phyloP scores from a whole-genome alignment of 495 filamentous ascomycete species.

The Penicillium samsonianum region DNA sequence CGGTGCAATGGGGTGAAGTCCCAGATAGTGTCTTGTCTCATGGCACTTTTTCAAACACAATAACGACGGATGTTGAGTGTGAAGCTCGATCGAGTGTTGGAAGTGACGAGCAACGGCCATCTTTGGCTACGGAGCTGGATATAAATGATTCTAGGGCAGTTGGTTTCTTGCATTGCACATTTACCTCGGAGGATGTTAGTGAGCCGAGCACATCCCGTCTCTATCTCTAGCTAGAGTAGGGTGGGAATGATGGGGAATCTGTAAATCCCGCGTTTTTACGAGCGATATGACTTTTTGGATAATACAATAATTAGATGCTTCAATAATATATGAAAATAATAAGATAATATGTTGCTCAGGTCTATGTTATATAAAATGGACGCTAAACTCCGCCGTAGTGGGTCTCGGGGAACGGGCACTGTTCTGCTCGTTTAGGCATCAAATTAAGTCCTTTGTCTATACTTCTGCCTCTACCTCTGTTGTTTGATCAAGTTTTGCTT shows the following conservation, averaged over 20 bases:
- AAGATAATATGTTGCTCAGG: not conserved
- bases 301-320: not conserved
- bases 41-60: not conserved
- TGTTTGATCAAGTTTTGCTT: not conserved
- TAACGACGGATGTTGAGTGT: not conserved
- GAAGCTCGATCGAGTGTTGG: not conserved
- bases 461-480: not conserved
- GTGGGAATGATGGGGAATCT: not conserved
- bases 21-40: not conserved
- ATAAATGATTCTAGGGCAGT: not conserved
- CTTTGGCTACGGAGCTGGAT: not conserved
- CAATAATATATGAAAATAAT: not conserved
- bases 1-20: not conserved
- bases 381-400: not conserved
- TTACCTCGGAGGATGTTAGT: not conserved
- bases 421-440: slow-evolving; percentile 2
- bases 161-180: not conserved
- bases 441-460: slow-evolving; percentile 3
- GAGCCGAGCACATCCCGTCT: not conserved
- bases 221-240: not conserved
- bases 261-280: too few relatives aligned
- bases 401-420: not conserved
- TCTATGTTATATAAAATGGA: not conserved
- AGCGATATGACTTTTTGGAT: not conserved
- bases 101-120: not conserved